These are phyloP conservation scores for Trichoderma semiorbis DNA, from an alignment of 2,329 filamentous ascomycete genomes.

Conservation along the genomic window DNA sequence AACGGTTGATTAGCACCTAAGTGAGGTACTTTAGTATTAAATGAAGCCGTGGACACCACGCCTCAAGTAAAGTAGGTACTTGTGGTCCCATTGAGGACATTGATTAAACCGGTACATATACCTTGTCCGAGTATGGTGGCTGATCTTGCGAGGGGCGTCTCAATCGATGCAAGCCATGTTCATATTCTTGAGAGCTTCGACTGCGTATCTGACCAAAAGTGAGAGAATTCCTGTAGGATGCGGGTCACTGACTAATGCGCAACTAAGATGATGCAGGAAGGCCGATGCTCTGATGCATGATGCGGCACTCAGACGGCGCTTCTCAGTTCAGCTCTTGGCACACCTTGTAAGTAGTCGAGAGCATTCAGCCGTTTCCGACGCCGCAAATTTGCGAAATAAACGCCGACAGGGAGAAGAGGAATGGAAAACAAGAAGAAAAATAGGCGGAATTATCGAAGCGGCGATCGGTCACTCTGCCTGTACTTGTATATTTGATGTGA, in stretches of 20 bases:
- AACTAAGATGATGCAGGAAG: slow-evolving; percentile 8
- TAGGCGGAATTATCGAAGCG: background rate
- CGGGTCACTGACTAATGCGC: background rate
- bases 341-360: background rate
- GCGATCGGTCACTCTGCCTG: background rate
- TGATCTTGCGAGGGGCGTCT: background rate
- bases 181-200: background rate
- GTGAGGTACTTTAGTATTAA: background rate
- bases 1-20: background rate
- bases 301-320: slow-evolving; percentile 1
- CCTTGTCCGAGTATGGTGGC: background rate
- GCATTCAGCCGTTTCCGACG: background rate
- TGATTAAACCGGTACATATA: background rate
- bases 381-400: background rate
- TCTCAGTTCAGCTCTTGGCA: slow-evolving; percentile 4
- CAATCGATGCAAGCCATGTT: background rate
- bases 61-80: background rate
- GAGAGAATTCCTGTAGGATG: background rate
- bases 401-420: background rate
- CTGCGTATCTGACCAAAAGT: background rate
- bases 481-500: background rate
- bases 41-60: background rate
- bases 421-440: background rate
- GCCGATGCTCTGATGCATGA: slow-evolving; percentile 1
- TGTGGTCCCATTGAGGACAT: background rate